A percentile compares a stretch with the other conserved stretches of the same genome.
Evolutionary conservation across 1,139 yeast genomes (phyloP).

Genomic region (Hemisphaericaspora subhashii): DNA sequence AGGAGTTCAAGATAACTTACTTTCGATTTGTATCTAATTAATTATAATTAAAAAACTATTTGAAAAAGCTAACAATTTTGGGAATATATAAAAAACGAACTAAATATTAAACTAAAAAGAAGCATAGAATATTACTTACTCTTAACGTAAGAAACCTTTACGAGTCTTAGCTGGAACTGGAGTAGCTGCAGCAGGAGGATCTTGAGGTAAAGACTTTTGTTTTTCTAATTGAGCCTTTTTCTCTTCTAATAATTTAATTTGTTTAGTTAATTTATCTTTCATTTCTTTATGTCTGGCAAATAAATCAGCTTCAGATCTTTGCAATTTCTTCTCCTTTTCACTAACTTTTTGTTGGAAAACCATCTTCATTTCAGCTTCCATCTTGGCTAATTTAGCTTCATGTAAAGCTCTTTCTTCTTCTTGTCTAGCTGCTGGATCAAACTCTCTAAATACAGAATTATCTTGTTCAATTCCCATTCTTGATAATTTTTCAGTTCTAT

Average conservation of each 20-base stretch:
- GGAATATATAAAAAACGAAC: constrained; percentile 1
- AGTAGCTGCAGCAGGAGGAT: constrained; percentile 43
- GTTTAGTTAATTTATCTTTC: constrained; percentile 90
- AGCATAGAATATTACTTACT: background rate
- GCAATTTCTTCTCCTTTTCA: constrained; percentile 96
- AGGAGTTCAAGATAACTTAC: too few relatives aligned
- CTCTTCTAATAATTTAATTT: constrained; percentile 86
- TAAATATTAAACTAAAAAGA: constrained; percentile 8
- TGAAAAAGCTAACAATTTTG: background rate
- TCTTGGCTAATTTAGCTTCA: constrained; percentile 88
- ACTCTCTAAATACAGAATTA: constrained; percentile 85
- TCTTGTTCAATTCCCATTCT: constrained; percentile 93
- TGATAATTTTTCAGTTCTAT: constrained; percentile 79
- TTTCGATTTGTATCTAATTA: too few relatives aligned
- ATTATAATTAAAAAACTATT: background rate
- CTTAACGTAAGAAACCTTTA: constrained; percentile 54
- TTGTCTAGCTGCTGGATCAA: constrained; percentile 89
- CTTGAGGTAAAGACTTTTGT: constrained; percentile 57
- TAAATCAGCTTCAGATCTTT: constrained; percentile 95
- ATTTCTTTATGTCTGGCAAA: constrained; percentile 95
- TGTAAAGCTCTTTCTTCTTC: constrained; percentile 93
- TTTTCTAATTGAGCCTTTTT: constrained; percentile 82
- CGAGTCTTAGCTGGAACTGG: constrained; percentile 49
- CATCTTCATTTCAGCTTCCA: constrained; percentile 96
- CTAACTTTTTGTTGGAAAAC: constrained; percentile 96